Percentiles rank a stretch among this genome's conserved stretches.
Evolutionary conservation across 306 rosid genomes (phyloP).

Genomic region (Fragaria vesca): DNA sequence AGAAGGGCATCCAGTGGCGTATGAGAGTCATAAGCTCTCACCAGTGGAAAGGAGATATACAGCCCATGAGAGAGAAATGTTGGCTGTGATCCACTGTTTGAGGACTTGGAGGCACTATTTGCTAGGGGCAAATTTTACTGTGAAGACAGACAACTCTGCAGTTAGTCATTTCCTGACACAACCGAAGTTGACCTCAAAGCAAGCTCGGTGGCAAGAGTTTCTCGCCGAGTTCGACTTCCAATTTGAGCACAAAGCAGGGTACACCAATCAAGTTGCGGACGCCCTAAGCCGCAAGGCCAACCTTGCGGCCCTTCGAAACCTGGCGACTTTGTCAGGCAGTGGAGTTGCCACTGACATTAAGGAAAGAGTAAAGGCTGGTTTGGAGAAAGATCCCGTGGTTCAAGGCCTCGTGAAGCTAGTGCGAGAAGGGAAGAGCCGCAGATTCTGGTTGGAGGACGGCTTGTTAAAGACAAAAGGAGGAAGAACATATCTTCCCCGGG

Average conservation of each 20-base stretch:
- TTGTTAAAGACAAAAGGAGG: too few relatives aligned
- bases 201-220: neutral
- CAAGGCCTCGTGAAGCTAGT: too few relatives aligned
- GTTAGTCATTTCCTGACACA: slow-evolving; percentile 3
- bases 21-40: neutral
- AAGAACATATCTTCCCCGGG: too few relatives aligned
- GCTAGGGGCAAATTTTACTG: too few relatives aligned
- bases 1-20: neutral
- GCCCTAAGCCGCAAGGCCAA: neutral
- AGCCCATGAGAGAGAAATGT: neutral
- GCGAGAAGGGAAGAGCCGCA: too few relatives aligned
- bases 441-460: too few relatives aligned
- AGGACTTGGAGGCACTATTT: too few relatives aligned
- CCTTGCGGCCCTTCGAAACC: neutral
- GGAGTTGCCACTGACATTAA: too few relatives aligned
- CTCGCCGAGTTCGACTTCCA: neutral
- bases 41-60: neutral
- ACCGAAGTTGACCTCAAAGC: neutral
- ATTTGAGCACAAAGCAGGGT: neutral
- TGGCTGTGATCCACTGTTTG: too few relatives aligned
- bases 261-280: neutral
- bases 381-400: too few relatives aligned
- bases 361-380: too few relatives aligned
- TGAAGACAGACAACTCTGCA: too few relatives aligned
- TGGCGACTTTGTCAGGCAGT: neutral